Evolutionary conservation across 805 yeast species (phyloP), one percentile per base, ranked within the genome.

Genomic region (Wickerhamiella qilinensis): DNA sequence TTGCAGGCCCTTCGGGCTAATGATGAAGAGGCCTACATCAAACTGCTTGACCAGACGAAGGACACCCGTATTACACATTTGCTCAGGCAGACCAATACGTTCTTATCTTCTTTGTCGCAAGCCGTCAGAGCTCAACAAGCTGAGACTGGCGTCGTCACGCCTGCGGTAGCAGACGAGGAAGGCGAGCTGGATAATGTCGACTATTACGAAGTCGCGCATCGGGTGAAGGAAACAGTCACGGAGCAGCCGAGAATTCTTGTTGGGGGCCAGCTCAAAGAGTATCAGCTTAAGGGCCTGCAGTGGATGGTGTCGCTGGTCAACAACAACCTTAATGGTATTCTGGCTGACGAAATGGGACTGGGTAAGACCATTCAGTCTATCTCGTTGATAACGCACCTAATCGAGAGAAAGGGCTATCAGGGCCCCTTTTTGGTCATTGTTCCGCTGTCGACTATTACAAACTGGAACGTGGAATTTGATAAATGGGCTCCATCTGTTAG

Each of bases 271-370:
- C 65, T 88, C 54, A 88, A 88, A 57, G 98, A 88, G 53, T 88
- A 88, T 55, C 98, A 88, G 62, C 16, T 88, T 40, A 82, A 82
- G 58, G 98, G 98, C 53, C 66, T 91, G 40, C 94, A 88, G 56
- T 88, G 98, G 98, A 88, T 88, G 98, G 94, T 88, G 4, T 88
- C 97, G 1, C 65, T 88, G 39, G 88, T 69, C 59, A 88, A 88
- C 54, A 88, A 88, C 59, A 93, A 83, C 56, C 68, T 88, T 53
- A 91, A 88, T 56, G 98, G 98, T 64, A 88, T 88, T 44, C 62
- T 88, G 38, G 98, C 98, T 7, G 97, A 88, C 63, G 98, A 88
- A 61, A 88, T 88, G 98, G 98, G 98, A 42, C 68, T 88, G 41
- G 98, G 98, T 56, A 88, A 88, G 56, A 88, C 98, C 1, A 88